These are phyloP conservation scores for Beta lomatogona DNA, from an alignment of 179 eudicot genomes.

Conservation along the genomic window DNA sequence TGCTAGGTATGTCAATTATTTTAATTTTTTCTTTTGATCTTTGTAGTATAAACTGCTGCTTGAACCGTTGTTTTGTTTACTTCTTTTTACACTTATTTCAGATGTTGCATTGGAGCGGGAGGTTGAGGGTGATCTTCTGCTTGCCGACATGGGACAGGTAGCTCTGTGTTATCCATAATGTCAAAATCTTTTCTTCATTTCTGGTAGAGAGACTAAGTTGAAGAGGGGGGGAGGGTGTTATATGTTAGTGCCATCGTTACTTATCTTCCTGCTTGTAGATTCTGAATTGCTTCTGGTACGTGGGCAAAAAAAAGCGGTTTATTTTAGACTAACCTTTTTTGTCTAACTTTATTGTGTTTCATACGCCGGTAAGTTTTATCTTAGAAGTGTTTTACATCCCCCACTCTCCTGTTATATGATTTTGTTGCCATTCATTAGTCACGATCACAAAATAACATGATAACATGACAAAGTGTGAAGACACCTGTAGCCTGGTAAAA, in stretches of 20 bases:
- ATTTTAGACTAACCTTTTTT: background rate
- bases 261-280: background rate
- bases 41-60: background rate
- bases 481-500: background rate
- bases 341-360: background rate
- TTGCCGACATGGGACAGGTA: constrained; percentile 99
- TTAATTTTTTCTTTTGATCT: background rate
- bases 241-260: background rate
- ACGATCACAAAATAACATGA: background rate
- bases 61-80: constrained; percentile 10
- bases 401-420: too few species aligned
- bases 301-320: background rate
- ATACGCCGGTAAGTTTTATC: background rate
- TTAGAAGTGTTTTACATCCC: background rate
- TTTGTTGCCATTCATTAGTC: background rate
- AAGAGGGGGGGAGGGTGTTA: background rate
- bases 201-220: background rate
- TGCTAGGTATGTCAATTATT: constrained; percentile 64
- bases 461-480: background rate
- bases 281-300: background rate
- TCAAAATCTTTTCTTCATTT: background rate
- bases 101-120: constrained; percentile 91
- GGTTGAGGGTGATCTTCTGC: constrained; percentile 84
- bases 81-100: constrained; percentile 27
- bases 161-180: background rate